Base-by-base conservation (phyloP, 352 stramenopile genomes). In the Thraustochytrium sp. region DNA sequence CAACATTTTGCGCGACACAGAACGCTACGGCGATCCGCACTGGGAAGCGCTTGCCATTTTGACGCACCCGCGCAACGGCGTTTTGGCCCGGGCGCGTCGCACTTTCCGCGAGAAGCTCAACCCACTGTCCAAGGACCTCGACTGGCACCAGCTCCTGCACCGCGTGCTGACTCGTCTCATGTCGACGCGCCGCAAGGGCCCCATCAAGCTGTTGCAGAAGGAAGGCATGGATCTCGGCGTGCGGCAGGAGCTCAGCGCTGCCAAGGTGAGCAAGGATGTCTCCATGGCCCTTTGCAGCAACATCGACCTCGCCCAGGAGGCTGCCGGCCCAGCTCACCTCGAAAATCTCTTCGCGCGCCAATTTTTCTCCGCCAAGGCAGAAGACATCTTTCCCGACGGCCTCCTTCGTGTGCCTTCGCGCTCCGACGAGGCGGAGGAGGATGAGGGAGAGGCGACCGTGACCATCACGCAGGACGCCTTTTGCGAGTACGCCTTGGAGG, bases 101-200 rank as follows among this genome's bases (percentile, higher is more conserved):
- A 75, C 62, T 5, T 75, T 75, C 36, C 62, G 62, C 37, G 62
- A 75, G 29, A 51, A 75, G n/a, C n/a, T 37, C 23, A 75, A 75
- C 4, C 62, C 62, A 11, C n/a, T 75, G 3, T 75, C 62, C 13
- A 29, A 36, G 5, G 40, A 18, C 11, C 62, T 75, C 26, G 62
- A 75, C 40, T 75, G 62, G 62, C 53, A 54, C 29, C 37, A 51
- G 26, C 62, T 75, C 23, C 44, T 75, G 62, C 62, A 75, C 44
- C 62, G 62, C 38, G 62, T 75, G 48, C 62, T 75, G 1, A 37
- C 34, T 4, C 36, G 16, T 8, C 5, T 75, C 38, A 44, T 72
- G 40, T 72, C 59, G 16, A 72, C 59, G 36, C 59, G 59, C 34
- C 59, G 59, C 8, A 31, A 21, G 8, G 29, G 26, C 11, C 13